These are phyloP conservation scores for Starmerella roubikii DNA, from an alignment of 805 yeast genomes.

Conservation along the genomic window DNA sequence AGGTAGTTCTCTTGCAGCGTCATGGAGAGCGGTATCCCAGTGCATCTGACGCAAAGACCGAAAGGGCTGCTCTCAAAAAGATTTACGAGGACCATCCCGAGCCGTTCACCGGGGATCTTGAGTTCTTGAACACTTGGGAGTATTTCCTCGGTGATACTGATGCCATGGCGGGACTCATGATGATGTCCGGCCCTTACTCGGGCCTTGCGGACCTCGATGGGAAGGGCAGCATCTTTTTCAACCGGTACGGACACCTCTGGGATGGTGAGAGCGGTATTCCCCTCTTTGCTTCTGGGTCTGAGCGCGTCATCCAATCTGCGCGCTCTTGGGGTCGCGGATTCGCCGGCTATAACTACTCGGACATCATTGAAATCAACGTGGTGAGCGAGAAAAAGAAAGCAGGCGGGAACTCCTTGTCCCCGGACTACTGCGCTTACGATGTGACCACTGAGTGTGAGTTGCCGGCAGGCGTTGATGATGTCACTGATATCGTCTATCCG, in stretches of 20 bases:
- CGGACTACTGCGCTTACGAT: constrained; percentile 34
- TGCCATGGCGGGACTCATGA: constrained; percentile 33
- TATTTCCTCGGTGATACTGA: constrained; percentile 16
- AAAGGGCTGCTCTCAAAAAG: constrained; percentile 20
- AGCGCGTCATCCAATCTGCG: constrained; percentile 37
- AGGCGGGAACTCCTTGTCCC: constrained; percentile 51
- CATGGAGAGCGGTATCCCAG: constrained; percentile 43
- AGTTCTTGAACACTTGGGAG: constrained; percentile 15
- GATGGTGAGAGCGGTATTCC: constrained; percentile 29
- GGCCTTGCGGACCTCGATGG: constrained; percentile 35
- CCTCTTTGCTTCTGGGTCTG: constrained; percentile 27
- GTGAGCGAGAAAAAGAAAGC: constrained; percentile 34
- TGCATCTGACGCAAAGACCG: constrained; percentile 1
- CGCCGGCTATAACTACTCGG: constrained; percentile 33
- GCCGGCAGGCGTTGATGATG: not conserved
- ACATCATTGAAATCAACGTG: constrained; percentile 28
- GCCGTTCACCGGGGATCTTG: constrained; percentile 14
- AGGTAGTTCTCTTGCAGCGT: constrained; percentile 37
- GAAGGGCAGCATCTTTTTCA: constrained; percentile 35
- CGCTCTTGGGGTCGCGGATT: constrained; percentile 47
- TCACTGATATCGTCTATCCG: constrained; percentile 11
- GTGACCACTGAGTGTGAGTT: constrained; percentile 19
- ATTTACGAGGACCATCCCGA: constrained; percentile 5
- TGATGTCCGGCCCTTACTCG: constrained; percentile 32
- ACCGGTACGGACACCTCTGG: constrained; percentile 32